Percentiles rank a stretch among this genome's conserved stretches.
Conservation (phyloP, 2,329 filamentous ascomycete genomes). For the Colletotrichum sp. region DNA sequence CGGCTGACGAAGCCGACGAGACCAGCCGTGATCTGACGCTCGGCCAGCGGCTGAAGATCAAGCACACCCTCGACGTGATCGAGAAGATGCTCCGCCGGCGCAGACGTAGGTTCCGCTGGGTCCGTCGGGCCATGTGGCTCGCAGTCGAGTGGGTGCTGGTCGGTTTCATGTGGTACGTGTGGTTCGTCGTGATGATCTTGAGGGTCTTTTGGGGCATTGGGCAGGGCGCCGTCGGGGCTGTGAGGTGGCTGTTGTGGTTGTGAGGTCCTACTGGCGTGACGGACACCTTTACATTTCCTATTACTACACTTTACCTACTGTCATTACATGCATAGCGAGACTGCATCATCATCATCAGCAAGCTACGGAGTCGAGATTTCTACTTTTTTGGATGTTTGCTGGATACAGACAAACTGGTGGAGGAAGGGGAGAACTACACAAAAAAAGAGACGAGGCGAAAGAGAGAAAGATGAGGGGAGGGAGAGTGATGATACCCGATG, state of each 20-base stretch:
- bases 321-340: conserved; percentile 18
- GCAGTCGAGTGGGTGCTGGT: conserved; percentile 87
- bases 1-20: conserved; percentile 81
- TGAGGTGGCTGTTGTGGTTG: conserved; percentile 87
- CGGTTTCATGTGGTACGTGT: conserved; percentile 92
- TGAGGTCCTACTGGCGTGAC: conserved; percentile 35
- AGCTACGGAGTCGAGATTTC: background rate
- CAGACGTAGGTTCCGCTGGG: conserved; percentile 72
- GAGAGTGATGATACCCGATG: conserved; percentile 16
- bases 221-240: conserved; percentile 60
- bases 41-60: conserved; percentile 79
- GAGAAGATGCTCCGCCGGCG: conserved; percentile 76
- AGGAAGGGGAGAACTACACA: background rate
- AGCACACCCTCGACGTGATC: conserved; percentile 80
- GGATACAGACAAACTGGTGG: background rate
- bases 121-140: conserved; percentile 79
- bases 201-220: conserved; percentile 69
- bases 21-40: conserved; percentile 78
- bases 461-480: background rate
- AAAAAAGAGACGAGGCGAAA: background rate
- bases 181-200: conserved; percentile 83
- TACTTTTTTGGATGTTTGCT: background rate
- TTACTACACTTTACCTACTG: background rate
- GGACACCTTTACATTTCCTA: no score
- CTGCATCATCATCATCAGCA: background rate